Base-by-base conservation (phyloP, 768 basidiomycete genomes). In the Krasilnikovozyma curviuscula region DNA sequence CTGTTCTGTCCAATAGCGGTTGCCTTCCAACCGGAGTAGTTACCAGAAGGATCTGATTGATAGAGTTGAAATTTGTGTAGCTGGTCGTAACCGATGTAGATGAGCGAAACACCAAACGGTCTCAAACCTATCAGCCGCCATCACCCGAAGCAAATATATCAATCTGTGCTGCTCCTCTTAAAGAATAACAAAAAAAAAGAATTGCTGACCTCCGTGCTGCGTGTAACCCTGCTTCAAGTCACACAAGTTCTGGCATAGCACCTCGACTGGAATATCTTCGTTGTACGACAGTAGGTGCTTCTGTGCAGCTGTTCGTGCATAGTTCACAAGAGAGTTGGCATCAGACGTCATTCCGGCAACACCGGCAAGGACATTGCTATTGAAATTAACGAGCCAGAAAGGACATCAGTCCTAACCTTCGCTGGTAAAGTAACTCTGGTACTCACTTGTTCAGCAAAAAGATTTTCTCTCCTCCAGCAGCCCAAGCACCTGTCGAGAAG, bases 221-320 rank as follows among this genome's bases (percentile, higher is more conserved):
- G 91, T 97, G 63, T 95, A 97, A 7, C 88, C 88, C 63, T 98
- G 93, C 70, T 98, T 98, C 71, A 91, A 76, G 67, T 98, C 83
- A 59, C 91, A 97, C 50, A 98, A 67, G 47, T 81, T 73, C 62
- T 95, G 88, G 12, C 88, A 82, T 47, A 98, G 77, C 58, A 91
- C 70, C 65, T 98, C 93, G 27, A 95, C 93, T 5, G 91, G 91
- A 56, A 98, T 97, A 62, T 93, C 89, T 65, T 95, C 85, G 60
- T 97, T 85, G 69, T 93, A 98, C 42, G 71, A 71, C 59, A 86
- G 69, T 53, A 98, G 67, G 68, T 98, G 84, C 44, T 70, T 70
- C 64, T 98, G 89, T 1, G 93, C 89, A 0, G 83, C 81, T 50
- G 78, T 75, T 51, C 93, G 77, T 8, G 89, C 83, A 60, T 75